phyloP scores from a whole-genome alignment of 305 asterid genomes.

The Fraxinus velutina region DNA sequence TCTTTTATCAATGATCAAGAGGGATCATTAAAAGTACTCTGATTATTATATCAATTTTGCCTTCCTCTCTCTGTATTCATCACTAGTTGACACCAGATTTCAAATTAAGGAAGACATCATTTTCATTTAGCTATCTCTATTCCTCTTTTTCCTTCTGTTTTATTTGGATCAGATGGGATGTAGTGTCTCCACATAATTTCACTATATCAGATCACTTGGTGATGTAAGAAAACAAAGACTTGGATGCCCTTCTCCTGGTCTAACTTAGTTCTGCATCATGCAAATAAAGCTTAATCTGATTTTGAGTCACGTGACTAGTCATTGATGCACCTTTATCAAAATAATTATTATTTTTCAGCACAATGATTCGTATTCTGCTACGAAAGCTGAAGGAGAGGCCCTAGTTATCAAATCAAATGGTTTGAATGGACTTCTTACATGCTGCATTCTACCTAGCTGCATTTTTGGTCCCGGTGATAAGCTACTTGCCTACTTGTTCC shows the following conservation, averaged over 20 bases:
- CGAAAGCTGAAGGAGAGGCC: constrained; percentile 97
- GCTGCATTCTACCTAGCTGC: constrained; percentile 94
- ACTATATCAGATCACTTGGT: neutral
- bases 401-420: constrained; percentile 73
- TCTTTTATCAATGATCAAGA: constrained; percentile 15
- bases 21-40: neutral
- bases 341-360: constrained; percentile 47
- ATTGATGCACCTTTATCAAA: constrained; percentile 19
- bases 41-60: neutral
- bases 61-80: constrained; percentile 9
- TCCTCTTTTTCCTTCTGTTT: neutral
- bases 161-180: neutral
- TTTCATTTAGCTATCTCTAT: neutral
- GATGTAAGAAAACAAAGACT: neutral
- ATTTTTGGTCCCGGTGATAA: constrained; percentile 98
- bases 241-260: neutral
- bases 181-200: neutral
- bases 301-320: neutral
- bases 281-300: constrained; percentile 13
- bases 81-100: neutral
- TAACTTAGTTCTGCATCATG: constrained; percentile 8
- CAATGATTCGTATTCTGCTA: constrained; percentile 88
- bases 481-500: constrained; percentile 58
- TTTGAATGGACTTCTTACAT: constrained; percentile 73
- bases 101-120: neutral